Percentiles rank a stretch among this genome's conserved stretches.
These are phyloP conservation scores for Penicillium sp. DNA, from an alignment of 2,329 filamentous ascomycete genomes.

Conservation along the genomic window DNA sequence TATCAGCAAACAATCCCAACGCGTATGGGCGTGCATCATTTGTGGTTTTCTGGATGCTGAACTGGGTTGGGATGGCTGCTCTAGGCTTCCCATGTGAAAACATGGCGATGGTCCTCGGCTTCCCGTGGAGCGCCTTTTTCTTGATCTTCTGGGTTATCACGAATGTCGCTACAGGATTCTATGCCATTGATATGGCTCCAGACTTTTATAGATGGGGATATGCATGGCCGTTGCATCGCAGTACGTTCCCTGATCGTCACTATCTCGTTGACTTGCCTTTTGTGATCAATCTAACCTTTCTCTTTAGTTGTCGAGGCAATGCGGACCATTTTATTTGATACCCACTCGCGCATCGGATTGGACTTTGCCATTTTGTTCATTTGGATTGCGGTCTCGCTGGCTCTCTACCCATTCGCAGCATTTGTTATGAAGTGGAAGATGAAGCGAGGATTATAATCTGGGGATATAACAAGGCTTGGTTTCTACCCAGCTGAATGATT, in stretches of 20 bases:
- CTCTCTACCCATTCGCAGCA: slow-evolving; percentile 29
- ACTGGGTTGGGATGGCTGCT: slow-evolving; percentile 63
- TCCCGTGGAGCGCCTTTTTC: slow-evolving; percentile 63
- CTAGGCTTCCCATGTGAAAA: slow-evolving; percentile 65
- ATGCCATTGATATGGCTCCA: slow-evolving; percentile 58
- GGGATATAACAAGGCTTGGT: no score
- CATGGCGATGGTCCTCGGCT: slow-evolving; percentile 60
- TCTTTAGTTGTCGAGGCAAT: slow-evolving; percentile 56
- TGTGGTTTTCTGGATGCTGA: slow-evolving; percentile 63
- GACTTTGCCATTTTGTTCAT: slow-evolving; percentile 62
- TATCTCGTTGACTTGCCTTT: not conserved
- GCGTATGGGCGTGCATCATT: slow-evolving; percentile 60
- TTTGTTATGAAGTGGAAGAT: slow-evolving; percentile 37
- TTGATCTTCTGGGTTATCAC: slow-evolving; percentile 68
- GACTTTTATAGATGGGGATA: slow-evolving; percentile 63
- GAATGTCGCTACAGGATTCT: slow-evolving; percentile 62
- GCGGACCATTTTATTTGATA: slow-evolving; percentile 61
- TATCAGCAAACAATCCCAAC: slow-evolving; percentile 50
- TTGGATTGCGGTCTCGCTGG: slow-evolving; percentile 46
- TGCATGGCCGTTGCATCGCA: slow-evolving; percentile 62
- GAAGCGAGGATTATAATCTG: slow-evolving; percentile 21
- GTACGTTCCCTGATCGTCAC: slow-evolving; percentile 32
- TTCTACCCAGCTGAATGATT: no score
- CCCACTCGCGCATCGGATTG: slow-evolving; percentile 57
- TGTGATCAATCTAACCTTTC: not conserved